Evolutionary conservation across 139 green algal species (phyloP).

Genomic region (Chlamydomonas asymmetrica): DNA sequence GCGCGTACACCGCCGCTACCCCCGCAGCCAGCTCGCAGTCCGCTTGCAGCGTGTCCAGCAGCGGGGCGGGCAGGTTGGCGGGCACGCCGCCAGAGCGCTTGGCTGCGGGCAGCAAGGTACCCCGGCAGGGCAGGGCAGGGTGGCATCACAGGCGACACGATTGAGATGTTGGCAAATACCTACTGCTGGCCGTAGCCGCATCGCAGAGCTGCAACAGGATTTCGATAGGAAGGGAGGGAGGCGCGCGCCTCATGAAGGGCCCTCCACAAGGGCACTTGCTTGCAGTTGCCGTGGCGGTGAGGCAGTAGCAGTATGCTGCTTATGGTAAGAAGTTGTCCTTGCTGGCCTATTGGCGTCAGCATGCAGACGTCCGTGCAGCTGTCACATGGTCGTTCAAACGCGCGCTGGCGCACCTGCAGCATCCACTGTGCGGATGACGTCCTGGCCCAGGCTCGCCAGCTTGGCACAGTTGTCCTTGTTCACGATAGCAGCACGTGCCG

Average conservation of each 20-base stretch:
- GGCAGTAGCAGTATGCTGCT: too few relatives aligned
- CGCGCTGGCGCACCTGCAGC: slow-evolving; percentile 20
- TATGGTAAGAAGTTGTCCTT: too few relatives aligned
- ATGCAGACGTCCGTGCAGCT: slow-evolving; percentile 6
- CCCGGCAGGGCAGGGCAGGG: too few relatives aligned
- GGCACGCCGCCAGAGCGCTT: neutral
- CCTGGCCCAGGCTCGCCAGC: slow-evolving; percentile 32
- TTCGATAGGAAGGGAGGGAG: too few relatives aligned
- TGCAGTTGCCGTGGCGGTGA: too few relatives aligned
- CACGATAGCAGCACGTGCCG: too few relatives aligned
- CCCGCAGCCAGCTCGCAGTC: neutral
- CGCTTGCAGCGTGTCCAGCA: neutral
- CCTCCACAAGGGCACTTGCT: neutral
- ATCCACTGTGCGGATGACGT: slow-evolving; percentile 49
- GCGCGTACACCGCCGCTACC: neutral
- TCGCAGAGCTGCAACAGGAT: too few relatives aligned
- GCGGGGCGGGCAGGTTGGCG: neutral
- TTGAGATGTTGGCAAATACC: too few relatives aligned
- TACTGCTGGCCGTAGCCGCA: too few relatives aligned
- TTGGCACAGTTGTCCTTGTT: slow-evolving; percentile 45
- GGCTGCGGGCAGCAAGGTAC: neutral
- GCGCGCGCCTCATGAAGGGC: slow-evolving; percentile 16
- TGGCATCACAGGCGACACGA: too few relatives aligned
- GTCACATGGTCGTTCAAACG: neutral
- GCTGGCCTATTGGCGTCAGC: too few relatives aligned